These are phyloP conservation scores for Bombardia bombarda DNA, from an alignment of 495 filamentous ascomycete genomes.

Conservation along the genomic window DNA sequence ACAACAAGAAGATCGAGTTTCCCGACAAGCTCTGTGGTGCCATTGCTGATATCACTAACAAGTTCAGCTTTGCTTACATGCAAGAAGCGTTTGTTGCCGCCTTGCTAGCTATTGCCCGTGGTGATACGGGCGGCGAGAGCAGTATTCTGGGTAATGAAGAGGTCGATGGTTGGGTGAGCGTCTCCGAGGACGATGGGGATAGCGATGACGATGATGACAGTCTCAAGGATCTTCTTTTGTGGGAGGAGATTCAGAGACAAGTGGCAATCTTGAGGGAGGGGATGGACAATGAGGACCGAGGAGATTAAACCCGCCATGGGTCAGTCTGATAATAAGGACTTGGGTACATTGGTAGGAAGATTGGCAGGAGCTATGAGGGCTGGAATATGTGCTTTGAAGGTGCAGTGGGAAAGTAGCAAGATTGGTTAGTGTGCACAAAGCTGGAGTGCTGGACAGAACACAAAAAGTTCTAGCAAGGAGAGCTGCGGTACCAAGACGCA, in stretches of 20 bases:
- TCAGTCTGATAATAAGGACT: background rate
- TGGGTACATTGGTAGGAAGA: background rate
- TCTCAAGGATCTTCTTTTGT: conserved; percentile 39
- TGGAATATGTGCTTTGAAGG: too few relatives aligned
- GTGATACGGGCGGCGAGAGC: background rate
- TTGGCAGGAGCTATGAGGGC: too few relatives aligned
- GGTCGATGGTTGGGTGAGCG: conserved; percentile 8
- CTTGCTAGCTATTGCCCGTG: conserved; percentile 42
- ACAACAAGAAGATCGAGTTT: conserved; percentile 48
- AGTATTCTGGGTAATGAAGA: background rate
- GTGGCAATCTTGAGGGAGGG: conserved; percentile 46
- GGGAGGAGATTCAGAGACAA: conserved; percentile 51
- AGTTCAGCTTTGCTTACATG: conserved; percentile 59
- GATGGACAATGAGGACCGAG: conserved; percentile 29
- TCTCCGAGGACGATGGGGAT: background rate
- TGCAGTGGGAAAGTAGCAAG: too few relatives aligned
- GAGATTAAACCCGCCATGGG: background rate
- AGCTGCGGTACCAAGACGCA: too few relatives aligned
- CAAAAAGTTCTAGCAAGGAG: too few relatives aligned
- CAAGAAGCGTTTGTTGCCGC: conserved; percentile 58
- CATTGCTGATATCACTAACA: conserved; percentile 51
- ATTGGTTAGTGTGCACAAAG: too few relatives aligned
- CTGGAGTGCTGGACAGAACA: too few relatives aligned
- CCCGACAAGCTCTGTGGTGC: conserved; percentile 42
- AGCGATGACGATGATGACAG: conserved; percentile 21